These are phyloP conservation scores for Capsicum chinense DNA, from an alignment of 257 asterid genomes.

Conservation along the genomic window DNA sequence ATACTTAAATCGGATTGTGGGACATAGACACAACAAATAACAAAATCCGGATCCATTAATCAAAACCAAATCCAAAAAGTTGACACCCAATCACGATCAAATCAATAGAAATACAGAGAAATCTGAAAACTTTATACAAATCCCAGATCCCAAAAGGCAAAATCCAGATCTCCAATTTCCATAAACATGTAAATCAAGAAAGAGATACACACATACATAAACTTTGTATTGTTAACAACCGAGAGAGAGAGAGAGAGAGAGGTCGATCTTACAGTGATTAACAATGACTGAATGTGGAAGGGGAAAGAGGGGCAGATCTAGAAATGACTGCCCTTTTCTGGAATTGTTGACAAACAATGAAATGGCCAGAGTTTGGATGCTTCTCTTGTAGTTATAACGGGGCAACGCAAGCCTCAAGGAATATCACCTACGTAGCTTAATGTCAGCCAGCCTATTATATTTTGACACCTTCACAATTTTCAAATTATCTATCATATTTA, in stretches of 20 bases:
- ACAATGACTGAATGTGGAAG: neutral
- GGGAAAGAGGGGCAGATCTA: conserved; percentile 39
- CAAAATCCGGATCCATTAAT: neutral
- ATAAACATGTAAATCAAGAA: neutral
- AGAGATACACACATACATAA: neutral
- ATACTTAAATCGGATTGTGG: neutral
- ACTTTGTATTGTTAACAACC: neutral
- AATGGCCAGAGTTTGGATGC: neutral
- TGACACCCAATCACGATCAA: too few species aligned
- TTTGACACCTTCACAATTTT: neutral
- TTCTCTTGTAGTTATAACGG: neutral
- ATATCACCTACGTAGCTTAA: neutral
- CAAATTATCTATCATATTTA: neutral
- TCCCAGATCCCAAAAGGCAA: neutral
- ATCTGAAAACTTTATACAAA: conserved; percentile 6
- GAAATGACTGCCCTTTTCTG: conserved; percentile 40
- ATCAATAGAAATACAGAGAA: conserved; percentile 3
- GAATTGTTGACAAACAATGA: neutral
- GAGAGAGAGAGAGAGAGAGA: neutral
- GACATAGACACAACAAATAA: neutral
- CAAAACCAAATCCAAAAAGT: neutral
- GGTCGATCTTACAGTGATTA: conserved; percentile 33
- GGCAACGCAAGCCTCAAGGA: neutral
- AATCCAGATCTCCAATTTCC: conserved; percentile 25
- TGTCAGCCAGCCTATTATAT: neutral